Percentiles rank a stretch among this genome's conserved stretches.
Evolutionary conservation across 768 basidiomycete genomes (phyloP).

Genomic region (Termitomyces sp.): DNA sequence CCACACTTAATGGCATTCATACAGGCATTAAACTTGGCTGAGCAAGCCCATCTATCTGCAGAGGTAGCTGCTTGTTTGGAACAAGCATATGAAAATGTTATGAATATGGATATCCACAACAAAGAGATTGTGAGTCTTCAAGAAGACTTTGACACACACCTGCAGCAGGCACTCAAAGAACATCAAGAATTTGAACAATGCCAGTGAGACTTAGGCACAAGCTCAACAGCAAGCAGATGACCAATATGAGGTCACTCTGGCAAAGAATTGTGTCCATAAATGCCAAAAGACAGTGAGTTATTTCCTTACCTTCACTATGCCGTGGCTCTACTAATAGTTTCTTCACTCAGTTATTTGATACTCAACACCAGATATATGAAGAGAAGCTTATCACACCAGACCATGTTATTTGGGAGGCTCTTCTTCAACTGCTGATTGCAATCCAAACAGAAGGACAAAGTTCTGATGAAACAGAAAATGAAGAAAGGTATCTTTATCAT

Average conservation of each 20-base stretch:
- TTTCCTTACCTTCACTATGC: background rate
- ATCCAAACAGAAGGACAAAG: background rate
- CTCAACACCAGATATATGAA: background rate
- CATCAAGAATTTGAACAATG: too few species aligned
- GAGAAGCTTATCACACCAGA: background rate
- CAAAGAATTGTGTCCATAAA: background rate
- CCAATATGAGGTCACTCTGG: background rate
- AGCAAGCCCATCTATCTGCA: background rate
- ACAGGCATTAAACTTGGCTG: background rate
- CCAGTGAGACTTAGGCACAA: background rate
- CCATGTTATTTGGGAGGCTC: background rate
- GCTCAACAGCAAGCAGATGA: background rate
- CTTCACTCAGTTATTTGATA: background rate
- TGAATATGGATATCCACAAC: background rate
- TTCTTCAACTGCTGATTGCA: background rate
- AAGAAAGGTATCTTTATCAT: background rate
- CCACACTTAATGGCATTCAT: background rate
- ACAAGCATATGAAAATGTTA: background rate
- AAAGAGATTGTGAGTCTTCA: background rate
- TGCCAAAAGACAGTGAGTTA: background rate
- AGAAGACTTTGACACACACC: too few species aligned
- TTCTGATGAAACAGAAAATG: background rate
- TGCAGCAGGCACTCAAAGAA: too few species aligned
- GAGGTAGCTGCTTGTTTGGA: background rate
- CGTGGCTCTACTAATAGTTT: background rate